These are phyloP conservation scores for Hyphopichia burtonii DNA, from an alignment of 1,139 yeast genomes.

Conservation along the genomic window DNA sequence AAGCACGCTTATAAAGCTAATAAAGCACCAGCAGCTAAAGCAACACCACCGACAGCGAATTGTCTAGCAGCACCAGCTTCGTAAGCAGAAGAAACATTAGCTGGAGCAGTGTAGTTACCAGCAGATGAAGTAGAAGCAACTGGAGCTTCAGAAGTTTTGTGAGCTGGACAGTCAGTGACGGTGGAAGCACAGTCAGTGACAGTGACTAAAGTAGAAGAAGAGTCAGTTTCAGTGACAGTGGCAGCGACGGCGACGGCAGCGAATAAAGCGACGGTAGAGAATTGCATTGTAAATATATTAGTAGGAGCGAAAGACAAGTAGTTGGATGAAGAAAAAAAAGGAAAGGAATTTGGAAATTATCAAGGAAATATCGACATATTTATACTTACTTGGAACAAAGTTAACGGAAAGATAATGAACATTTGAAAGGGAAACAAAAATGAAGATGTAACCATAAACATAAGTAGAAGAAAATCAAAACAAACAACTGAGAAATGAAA, in stretches of 20 bases:
- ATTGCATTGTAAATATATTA: conserved; percentile 6
- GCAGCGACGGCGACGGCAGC: conserved; percentile 17
- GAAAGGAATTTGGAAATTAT: background rate
- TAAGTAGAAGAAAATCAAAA: no score
- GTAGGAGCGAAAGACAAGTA: conserved; percentile 20
- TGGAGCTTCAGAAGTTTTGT: conserved; percentile 6
- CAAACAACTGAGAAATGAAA: no score
- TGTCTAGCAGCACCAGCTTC: conserved; percentile 19
- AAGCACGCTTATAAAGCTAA: conserved; percentile 4
- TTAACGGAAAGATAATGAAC: background rate
- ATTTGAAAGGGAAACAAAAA: background rate
- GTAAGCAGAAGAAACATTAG: conserved; percentile 12
- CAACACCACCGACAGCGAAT: conserved; percentile 23
- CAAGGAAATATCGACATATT: conserved; percentile 1
- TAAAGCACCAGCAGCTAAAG: conserved; percentile 34
- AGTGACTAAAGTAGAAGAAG: conserved; percentile 25
- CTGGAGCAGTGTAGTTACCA: conserved; percentile 8
- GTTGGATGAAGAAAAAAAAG: conserved; percentile 9
- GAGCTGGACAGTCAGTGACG: conserved; percentile 31
- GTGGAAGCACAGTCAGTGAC: conserved; percentile 27
- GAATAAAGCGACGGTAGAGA: conserved; percentile 8
- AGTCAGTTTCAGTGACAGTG: conserved; percentile 21
- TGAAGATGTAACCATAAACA: background rate
- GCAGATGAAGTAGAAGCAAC: conserved; percentile 8
- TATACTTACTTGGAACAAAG: background rate